These are phyloP conservation scores for Moesziomyces globuligerus DNA, from an alignment of 1,284 basidiomycete species.

Conservation along the genomic window DNA sequence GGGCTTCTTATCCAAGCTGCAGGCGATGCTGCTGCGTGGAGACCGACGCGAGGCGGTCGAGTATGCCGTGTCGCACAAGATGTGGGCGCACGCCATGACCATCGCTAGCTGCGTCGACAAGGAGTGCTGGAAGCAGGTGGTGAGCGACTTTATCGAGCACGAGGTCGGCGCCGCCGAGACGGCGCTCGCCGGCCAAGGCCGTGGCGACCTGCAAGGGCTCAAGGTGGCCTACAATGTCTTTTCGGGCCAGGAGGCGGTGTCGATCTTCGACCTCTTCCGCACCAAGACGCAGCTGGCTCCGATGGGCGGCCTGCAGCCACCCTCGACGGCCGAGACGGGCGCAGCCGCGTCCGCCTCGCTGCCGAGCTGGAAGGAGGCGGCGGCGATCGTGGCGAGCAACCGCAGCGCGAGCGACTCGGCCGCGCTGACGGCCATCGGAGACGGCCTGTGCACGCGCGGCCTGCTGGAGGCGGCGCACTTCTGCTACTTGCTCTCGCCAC, in stretches of 20 bases:
- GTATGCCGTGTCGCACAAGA: constrained; percentile 83
- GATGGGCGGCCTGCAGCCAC: constrained; percentile 29
- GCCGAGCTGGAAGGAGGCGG: constrained; percentile 86
- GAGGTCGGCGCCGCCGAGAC: constrained; percentile 72
- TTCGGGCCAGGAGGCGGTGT: constrained; percentile 56
- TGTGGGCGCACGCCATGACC: constrained; percentile 96
- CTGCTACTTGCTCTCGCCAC: constrained; percentile 88
- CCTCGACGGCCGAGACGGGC: constrained; percentile 65
- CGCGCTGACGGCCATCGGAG: constrained; percentile 87
- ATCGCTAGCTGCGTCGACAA: constrained; percentile 93
- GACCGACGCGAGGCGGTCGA: constrained; percentile 87
- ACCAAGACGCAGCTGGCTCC: constrained; percentile 48
- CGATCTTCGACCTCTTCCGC: constrained; percentile 59
- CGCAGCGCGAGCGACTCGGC: constrained; percentile 74
- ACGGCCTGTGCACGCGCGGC: constrained; percentile 78
- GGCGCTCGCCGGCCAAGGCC: constrained; percentile 14
- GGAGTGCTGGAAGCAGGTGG: constrained; percentile 90
- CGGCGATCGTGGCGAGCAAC: constrained; percentile 83
- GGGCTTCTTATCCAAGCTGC: constrained; percentile 57
- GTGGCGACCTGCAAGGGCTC: constrained; percentile 56
- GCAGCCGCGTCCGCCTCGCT: constrained; percentile 73
- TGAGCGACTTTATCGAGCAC: constrained; percentile 82
- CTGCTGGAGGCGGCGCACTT: constrained; percentile 87
- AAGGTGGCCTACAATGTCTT: constrained; percentile 64
- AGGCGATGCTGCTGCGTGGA: constrained; percentile 71